phyloP scores from a whole-genome alignment of 1,284 basidiomycete genomes.

The Vanrija humicola region DNA sequence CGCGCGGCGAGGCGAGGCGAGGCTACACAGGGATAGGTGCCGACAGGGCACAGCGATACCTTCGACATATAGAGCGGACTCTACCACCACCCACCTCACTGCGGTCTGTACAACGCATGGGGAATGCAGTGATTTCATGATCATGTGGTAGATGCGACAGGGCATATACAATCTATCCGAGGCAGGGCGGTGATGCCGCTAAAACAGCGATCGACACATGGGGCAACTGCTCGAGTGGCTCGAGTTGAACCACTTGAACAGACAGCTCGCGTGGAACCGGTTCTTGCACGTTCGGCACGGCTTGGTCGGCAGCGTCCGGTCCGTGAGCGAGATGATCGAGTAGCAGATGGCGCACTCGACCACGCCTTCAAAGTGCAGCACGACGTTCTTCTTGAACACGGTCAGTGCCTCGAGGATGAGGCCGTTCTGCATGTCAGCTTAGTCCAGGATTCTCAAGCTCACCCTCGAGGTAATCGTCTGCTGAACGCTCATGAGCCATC shows the following conservation, averaged over 20 bases:
- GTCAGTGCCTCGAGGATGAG: constrained; percentile 85
- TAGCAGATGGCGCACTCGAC: constrained; percentile 93
- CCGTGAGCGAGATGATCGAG: constrained; percentile 91
- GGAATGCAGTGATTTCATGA: constrained; percentile 1
- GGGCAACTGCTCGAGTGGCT: constrained; percentile 84
- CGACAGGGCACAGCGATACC: too few species aligned
- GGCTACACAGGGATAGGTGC: too few species aligned
- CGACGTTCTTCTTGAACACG: constrained; percentile 91
- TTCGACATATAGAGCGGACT: too few species aligned
- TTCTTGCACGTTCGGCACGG: constrained; percentile 95
- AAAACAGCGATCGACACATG: constrained; percentile 66
- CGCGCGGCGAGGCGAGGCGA: too few species aligned
- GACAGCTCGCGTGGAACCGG: constrained; percentile 85
- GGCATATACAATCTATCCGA: too few species aligned
- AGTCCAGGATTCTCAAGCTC: constrained; percentile 31
- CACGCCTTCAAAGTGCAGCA: constrained; percentile 86
- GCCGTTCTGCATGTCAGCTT: constrained; percentile 62
- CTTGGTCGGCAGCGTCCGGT: constrained; percentile 82
- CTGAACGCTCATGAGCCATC: constrained; percentile 90
- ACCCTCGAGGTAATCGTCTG: constrained; percentile 86
- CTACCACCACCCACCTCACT: neutral
- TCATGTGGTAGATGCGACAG: neutral
- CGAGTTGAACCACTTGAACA: constrained; percentile 95
- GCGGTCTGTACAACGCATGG: neutral
- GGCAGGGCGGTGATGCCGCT: neutral